phyloP scores from a whole-genome alignment of 225 moss, liverwort and hornwort species.

The Marchantia polymorpha region DNA sequence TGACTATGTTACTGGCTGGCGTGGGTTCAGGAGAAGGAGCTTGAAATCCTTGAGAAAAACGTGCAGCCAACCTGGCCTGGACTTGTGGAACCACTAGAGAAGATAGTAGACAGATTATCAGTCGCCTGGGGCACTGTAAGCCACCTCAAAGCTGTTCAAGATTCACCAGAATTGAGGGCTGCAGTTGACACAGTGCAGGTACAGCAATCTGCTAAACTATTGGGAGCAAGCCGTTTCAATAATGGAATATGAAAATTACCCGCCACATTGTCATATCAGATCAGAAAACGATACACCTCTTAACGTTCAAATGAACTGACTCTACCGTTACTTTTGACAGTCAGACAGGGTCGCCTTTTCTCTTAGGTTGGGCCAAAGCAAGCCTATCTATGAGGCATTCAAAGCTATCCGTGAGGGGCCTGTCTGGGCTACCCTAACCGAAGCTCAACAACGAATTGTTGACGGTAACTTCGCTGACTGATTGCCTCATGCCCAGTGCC shows the following conservation, averaged over 20 bases:
- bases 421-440: conserved; percentile 41
- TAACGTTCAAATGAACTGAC: background rate
- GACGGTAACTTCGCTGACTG: conserved; percentile 32
- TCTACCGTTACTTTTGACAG: conserved; percentile 24
- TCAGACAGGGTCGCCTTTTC: conserved; percentile 54
- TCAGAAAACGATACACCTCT: background rate
- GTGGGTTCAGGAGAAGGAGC: conserved; percentile 37
- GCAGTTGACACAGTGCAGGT: conserved; percentile 60
- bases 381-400: conserved; percentile 53
- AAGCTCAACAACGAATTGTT: conserved; percentile 59
- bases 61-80: conserved; percentile 55
- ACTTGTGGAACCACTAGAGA: conserved; percentile 53
- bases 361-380: conserved; percentile 54
- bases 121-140: conserved; percentile 59
- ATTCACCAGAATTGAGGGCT: conserved; percentile 49
- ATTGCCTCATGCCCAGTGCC: background rate
- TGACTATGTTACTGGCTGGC: background rate
- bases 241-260: background rate
- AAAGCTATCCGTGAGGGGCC: conserved; percentile 47
- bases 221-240: background rate
- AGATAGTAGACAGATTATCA: conserved; percentile 51
- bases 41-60: conserved; percentile 43
- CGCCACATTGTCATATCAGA: no score
- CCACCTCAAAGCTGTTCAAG: conserved; percentile 59
- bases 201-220: background rate